These are phyloP conservation scores for Salvia miltiorrhiza DNA, from an alignment of 257 asterid species.

Conservation along the genomic window DNA sequence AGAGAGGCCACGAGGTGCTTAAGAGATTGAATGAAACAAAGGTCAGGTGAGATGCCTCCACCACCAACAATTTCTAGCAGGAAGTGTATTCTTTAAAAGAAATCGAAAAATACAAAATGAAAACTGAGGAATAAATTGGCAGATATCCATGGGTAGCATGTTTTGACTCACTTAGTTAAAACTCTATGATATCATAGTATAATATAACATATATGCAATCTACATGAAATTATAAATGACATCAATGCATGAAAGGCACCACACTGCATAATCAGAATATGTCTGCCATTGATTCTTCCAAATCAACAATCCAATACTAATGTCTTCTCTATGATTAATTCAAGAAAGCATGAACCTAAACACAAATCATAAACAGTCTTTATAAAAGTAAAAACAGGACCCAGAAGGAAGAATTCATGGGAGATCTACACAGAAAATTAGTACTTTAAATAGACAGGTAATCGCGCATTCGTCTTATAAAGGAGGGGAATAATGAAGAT, in stretches of 20 bases:
- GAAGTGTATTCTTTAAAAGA: too few species aligned
- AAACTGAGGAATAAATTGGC: too few species aligned
- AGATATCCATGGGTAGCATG: too few species aligned
- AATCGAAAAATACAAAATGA: too few species aligned
- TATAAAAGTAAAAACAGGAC: neutral
- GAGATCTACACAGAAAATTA: constrained; percentile 4
- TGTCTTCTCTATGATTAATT: neutral
- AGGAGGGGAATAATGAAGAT: constrained; percentile 12
- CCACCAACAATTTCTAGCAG: neutral
- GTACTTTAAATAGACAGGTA: neutral
- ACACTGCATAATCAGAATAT: neutral
- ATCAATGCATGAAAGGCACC: too few species aligned
- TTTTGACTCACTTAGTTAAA: too few species aligned
- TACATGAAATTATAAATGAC: too few species aligned
- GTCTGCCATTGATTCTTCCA: neutral
- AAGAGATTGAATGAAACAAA: neutral
- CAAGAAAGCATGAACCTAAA: neutral
- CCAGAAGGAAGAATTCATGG: neutral
- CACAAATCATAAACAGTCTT: neutral
- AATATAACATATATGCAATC: too few species aligned
- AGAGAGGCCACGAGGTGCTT: neutral
- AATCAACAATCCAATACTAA: neutral
- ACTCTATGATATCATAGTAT: too few species aligned
- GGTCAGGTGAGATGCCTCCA: neutral
- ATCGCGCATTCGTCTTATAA: neutral